These are phyloP conservation scores for Striga hermonthica DNA, from an alignment of 305 asterid genomes.

Conservation along the genomic window DNA sequence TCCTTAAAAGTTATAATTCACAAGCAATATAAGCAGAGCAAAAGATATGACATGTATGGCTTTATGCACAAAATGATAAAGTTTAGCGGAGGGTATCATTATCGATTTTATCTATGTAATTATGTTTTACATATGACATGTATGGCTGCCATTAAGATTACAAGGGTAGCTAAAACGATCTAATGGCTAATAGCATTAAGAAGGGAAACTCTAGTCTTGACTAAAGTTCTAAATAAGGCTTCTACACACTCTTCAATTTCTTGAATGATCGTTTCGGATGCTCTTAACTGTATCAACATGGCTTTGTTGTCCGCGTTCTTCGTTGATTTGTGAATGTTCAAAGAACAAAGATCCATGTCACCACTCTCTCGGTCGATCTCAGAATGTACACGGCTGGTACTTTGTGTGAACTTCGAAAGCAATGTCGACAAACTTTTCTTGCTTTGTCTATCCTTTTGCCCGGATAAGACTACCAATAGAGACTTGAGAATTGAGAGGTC, in stretches of 20 bases:
- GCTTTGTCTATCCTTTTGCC: background rate
- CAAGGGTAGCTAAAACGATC: background rate
- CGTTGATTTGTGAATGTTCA: conserved; percentile 12
- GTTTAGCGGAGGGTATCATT: background rate
- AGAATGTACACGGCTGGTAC: background rate
- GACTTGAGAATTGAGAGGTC: background rate
- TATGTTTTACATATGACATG: no score
- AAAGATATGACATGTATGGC: background rate
- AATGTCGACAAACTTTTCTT: background rate
- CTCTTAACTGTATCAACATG: conserved; percentile 18
- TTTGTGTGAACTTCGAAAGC: conserved; percentile 4
- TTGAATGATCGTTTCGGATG: conserved; percentile 27
- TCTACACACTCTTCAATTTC: conserved; percentile 37
- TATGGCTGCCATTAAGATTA: no score
- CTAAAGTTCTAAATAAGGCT: conserved; percentile 26
- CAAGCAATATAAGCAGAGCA: background rate
- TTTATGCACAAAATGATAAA: background rate
- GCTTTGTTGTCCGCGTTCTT: conserved; percentile 17
- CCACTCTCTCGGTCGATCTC: conserved; percentile 18
- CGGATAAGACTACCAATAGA: background rate
- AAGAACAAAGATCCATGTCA: background rate
- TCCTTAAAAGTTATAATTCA: background rate
- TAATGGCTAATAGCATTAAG: conserved; percentile 36
- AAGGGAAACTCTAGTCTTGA: conserved; percentile 37
- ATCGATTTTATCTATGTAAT: background rate